phyloP scores from a whole-genome alignment of 345 rosid genomes.

The Eucalyptus albens region DNA sequence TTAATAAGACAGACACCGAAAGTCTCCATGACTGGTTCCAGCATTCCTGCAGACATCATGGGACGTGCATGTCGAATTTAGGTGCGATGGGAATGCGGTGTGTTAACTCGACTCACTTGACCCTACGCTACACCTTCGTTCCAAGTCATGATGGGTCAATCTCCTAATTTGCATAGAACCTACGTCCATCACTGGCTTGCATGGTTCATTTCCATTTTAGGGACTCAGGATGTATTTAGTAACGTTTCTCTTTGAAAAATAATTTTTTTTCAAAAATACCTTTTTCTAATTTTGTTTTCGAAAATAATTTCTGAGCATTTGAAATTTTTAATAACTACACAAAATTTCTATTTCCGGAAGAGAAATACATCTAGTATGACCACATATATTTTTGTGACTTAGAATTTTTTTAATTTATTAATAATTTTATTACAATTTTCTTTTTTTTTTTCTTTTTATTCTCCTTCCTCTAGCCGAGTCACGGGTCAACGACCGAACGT shows the following conservation, averaged over 20 bases:
- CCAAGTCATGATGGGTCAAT: not conserved
- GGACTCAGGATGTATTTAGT: rapidly evolving
- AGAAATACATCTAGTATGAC: rapidly evolving
- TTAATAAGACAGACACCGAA: not conserved
- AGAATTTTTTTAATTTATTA: no score
- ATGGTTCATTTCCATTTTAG: not conserved
- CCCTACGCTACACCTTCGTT: not conserved
- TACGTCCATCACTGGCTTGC: not conserved
- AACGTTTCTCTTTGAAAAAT: no score
- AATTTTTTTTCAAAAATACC: no score
- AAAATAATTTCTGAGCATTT: rapidly evolving
- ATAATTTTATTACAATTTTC: no score
- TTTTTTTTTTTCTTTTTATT: no score
- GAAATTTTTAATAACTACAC: no score
- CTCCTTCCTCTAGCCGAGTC: no score
- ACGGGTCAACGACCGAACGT: rapidly evolving
- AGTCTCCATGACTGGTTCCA: not conserved
- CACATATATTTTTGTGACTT: no score
- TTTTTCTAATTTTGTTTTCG: rapidly evolving
- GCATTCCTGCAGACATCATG: not conserved
- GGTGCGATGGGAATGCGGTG: not conserved
- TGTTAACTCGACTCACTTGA: not conserved
- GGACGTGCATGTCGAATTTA: not conserved
- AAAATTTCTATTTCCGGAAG: rapidly evolving
- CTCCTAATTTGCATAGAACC: not conserved